phyloP scores from a whole-genome alignment of 2,329 filamentous ascomycete genomes.

The Cephalotrichum gorgonifer region DNA sequence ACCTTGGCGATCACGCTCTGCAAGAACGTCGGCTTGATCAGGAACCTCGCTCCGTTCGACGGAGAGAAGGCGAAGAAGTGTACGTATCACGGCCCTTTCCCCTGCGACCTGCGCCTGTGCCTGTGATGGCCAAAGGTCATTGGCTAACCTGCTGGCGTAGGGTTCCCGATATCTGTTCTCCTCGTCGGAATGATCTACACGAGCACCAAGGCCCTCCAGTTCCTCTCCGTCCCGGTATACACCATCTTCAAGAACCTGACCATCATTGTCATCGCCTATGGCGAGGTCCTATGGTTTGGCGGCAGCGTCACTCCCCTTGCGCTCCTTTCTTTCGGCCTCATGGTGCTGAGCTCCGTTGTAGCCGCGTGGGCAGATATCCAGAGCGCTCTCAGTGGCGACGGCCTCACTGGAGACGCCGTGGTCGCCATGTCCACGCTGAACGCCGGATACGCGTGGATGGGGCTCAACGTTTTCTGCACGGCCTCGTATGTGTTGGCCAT shows the following conservation, averaged over 20 bases:
- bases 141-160: slow-evolving; percentile 30
- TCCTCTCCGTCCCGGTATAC: slow-evolving; percentile 94
- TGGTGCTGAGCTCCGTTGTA: slow-evolving; percentile 90
- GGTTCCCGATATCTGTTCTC: slow-evolving; percentile 93
- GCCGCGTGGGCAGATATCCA: slow-evolving; percentile 97
- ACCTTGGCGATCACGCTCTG: slow-evolving; percentile 72
- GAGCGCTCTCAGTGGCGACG: slow-evolving; percentile 61
- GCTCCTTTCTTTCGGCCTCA: slow-evolving; percentile 87
- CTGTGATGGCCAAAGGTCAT: neutral
- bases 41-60: slow-evolving; percentile 73
- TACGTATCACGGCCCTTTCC: slow-evolving; percentile 30
- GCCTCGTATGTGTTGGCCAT: slow-evolving; percentile 83
- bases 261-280: slow-evolving; percentile 96
- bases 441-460: slow-evolving; percentile 95
- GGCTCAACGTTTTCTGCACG: slow-evolving; percentile 90
- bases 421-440: slow-evolving; percentile 82
- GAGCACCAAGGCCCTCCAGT: slow-evolving; percentile 89
- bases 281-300: slow-evolving; percentile 96
- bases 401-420: slow-evolving; percentile 48
- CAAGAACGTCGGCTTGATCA: slow-evolving; percentile 75
- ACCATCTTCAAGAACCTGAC: slow-evolving; percentile 99
- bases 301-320: slow-evolving; percentile 80
- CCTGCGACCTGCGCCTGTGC: neutral
- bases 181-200: slow-evolving; percentile 99
- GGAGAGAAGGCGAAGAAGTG: slow-evolving; percentile 85